phyloP scores from a whole-genome alignment of 176 grass and related monocot species.

The Luzula sylvatica region DNA sequence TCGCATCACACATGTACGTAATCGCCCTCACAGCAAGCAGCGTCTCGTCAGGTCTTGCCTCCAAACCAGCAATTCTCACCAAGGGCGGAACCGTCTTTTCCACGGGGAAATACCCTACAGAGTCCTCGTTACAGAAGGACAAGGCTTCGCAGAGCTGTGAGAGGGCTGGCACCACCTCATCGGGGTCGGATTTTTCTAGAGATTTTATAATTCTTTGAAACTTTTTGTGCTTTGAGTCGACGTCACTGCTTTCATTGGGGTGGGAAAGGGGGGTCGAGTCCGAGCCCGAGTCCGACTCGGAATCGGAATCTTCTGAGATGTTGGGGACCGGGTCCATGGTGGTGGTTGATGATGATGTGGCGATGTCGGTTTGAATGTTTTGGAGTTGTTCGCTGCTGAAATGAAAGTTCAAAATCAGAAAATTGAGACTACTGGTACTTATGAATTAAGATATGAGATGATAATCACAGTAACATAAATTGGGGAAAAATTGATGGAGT shows the following conservation, averaged over 20 bases:
- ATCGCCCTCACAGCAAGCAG: constrained; percentile 75
- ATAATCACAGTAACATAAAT: too few relatives aligned
- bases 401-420: too few relatives aligned
- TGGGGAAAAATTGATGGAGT: too few relatives aligned
- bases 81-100: constrained; percentile 53
- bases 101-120: constrained; percentile 37
- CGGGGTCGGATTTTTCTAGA: constrained; percentile 35
- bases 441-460: too few relatives aligned
- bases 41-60: constrained; percentile 44
- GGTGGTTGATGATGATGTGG: not conserved
- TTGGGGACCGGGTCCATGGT: constrained; percentile 8
- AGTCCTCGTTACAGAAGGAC: constrained; percentile 77
- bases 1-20: constrained; percentile 85
- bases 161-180: constrained; percentile 30
- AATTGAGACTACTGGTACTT: too few relatives aligned
- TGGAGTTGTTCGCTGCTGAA: constrained; percentile 1
- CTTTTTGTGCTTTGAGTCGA: constrained; percentile 6
- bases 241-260: not conserved
- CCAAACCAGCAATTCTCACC: constrained; percentile 35
- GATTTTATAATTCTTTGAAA: constrained; percentile 55
- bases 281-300: constrained; percentile 3
- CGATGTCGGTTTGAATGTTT: not conserved
- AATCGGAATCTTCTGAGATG: constrained; percentile 8
- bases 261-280: not conserved
- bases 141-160: constrained; percentile 87